These are phyloP conservation scores for Tuber indicum DNA, from an alignment of 495 filamentous ascomycete genomes.

Conservation along the genomic window DNA sequence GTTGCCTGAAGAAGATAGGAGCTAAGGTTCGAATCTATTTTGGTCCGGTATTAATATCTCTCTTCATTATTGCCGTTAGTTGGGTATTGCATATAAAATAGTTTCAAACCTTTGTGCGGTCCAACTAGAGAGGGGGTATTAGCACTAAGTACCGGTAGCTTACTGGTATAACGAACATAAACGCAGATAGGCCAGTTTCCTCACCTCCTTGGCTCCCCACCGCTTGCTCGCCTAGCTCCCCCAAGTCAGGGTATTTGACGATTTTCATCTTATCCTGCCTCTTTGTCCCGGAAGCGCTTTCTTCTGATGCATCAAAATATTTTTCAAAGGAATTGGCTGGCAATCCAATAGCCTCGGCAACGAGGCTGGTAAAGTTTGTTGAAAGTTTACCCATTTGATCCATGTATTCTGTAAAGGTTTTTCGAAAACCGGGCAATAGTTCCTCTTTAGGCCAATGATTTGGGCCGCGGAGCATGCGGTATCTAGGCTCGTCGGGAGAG, in stretches of 20 bases:
- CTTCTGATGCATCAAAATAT: constrained; percentile 63
- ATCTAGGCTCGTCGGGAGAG: constrained; percentile 57
- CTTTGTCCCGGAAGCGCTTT: constrained; percentile 50
- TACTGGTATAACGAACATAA: constrained; percentile 6
- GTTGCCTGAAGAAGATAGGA: constrained; percentile 82
- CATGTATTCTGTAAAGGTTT: constrained; percentile 68
- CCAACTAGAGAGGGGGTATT: constrained; percentile 43
- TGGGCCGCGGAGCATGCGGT: constrained; percentile 73
- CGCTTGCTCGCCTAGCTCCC: constrained; percentile 16
- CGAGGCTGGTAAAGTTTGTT: constrained; percentile 66
- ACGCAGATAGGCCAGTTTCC: constrained; percentile 1
- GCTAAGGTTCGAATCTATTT: constrained; percentile 68
- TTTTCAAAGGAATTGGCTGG: constrained; percentile 64
- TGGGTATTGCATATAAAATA: background rate
- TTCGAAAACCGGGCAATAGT: constrained; percentile 64
- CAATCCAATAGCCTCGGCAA: constrained; percentile 80
- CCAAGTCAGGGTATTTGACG: constrained; percentile 60
- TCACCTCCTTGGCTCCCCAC: constrained; percentile 17
- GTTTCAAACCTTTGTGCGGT: constrained; percentile 62
- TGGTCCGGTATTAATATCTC: constrained; percentile 5
- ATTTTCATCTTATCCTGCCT: constrained; percentile 82
- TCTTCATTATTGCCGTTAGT: background rate
- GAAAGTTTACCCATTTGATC: constrained; percentile 61
- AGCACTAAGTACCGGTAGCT: constrained; percentile 7
- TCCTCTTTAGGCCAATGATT: constrained; percentile 80